These are phyloP conservation scores for Exophiala sp. DNA, from an alignment of 2,329 filamentous ascomycete genomes.

Conservation along the genomic window DNA sequence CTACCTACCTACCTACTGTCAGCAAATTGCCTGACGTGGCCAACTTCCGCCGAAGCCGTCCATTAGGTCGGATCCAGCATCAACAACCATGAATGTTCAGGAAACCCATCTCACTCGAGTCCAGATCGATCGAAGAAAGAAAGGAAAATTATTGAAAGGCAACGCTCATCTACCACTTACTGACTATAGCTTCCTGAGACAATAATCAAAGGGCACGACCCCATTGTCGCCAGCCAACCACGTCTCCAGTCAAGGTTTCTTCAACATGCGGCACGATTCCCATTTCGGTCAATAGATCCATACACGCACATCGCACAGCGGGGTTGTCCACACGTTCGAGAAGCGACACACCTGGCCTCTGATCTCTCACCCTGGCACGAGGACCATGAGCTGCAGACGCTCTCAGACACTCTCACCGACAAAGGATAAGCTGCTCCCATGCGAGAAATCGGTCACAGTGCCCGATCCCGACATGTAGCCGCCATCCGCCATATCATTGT, in stretches of 20 bases:
- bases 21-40: not conserved
- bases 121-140: not conserved
- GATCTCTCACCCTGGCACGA: conserved; percentile 1
- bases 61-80: not conserved
- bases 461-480: conserved; percentile 13
- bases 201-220: not conserved
- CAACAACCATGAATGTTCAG: not conserved
- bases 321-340: conserved; percentile 13
- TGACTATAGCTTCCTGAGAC: not conserved
- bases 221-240: conserved; percentile 3
- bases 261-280: conserved; percentile 14
- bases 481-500: not conserved
- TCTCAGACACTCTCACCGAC: conserved; percentile 12
- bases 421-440: conserved; percentile 5
- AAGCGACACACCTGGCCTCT: conserved; percentile 1
- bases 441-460: conserved; percentile 14
- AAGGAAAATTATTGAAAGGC: not conserved
- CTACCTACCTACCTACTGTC: not conserved
- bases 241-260: conserved; percentile 1
- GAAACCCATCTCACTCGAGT: not conserved
- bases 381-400: too few relatives aligned
- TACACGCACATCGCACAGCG: conserved; percentile 11
- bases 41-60: not conserved
- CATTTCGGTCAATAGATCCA: conserved; percentile 25
- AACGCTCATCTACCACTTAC: too few relatives aligned